Evolutionary conservation across 345 rosid genomes (phyloP), one percentile per base, ranked within the genome.

Genomic region (Citrus sp.): DNA sequence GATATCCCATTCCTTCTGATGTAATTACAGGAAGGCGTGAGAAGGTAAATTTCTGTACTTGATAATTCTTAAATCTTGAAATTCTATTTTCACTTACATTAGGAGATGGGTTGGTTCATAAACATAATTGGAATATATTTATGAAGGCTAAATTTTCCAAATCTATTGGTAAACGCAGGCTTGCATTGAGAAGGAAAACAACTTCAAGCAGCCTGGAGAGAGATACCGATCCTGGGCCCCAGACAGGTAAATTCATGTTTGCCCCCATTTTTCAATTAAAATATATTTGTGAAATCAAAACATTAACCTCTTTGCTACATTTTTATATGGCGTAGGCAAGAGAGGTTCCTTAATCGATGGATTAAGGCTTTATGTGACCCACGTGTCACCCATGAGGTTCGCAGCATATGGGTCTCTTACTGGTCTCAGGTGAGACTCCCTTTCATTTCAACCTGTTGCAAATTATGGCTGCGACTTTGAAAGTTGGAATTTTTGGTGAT

Each of bases 171-270:
- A 64, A 40, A 70, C 78, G 81, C 86, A 95, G 98, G 77, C 88
- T 88, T 77, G 90, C 27, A 92, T 91, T 80, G 89, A 60, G 64
- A 94, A 94, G 87, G 98, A 92, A 88, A 90, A 94, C 89, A 92
- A 95, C 90, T 92, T 95, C 88, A 85, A 93, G 82, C 94, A 89
- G 83, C 94, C 99, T 68, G 98, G 99, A 60, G 95, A 95, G 75
- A 88, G 97, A 81, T 95, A 89, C 84, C 80, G 93, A 25, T 92
- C 98, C 6, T 95, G 92, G 91, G 82, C 82, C 64, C 86, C 98
- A 9, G 95, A 92, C 88, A 94, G 97, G 99, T 95, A 87, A 75
- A 56, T 6, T n/a, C 21, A 30, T 12, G 27, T 46, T 72, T 70
- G 25, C 74, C 28, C 67, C 12, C 6, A n/a, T 27, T 76, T 24